phyloP scores from a whole-genome alignment of 768 basidiomycete species.

The Psilocybe cubensis region DNA sequence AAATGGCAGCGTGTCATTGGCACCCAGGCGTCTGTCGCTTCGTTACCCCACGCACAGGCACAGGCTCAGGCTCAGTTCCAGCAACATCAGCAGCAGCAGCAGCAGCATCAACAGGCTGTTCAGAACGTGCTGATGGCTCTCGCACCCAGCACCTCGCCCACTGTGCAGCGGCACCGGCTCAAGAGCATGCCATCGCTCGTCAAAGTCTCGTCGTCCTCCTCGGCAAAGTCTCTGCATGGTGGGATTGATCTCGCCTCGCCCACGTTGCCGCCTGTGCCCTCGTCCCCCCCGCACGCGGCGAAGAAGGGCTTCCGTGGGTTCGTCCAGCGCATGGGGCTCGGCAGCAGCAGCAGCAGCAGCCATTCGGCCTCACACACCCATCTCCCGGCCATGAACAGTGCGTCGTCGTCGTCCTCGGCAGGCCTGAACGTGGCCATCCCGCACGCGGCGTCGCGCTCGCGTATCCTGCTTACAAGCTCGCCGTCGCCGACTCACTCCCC shows the following conservation, averaged over 20 bases:
- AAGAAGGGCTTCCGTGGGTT: conserved; percentile 25
- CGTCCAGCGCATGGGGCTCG: conserved; percentile 25
- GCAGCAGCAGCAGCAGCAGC: neutral
- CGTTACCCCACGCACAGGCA: neutral
- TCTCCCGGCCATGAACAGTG: neutral
- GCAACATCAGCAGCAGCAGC: neutral
- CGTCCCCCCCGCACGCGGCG: neutral
- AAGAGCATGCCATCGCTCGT: conserved; percentile 24
- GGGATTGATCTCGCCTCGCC: neutral
- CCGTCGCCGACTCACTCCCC: neutral
- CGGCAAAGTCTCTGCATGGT: neutral
- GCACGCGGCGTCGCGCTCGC: neutral
- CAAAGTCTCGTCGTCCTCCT: conserved; percentile 4
- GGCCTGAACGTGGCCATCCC: neutral
- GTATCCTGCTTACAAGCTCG: neutral
- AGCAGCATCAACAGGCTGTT: too few relatives aligned
- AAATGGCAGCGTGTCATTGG: neutral
- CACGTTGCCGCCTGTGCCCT: neutral
- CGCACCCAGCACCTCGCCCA: neutral
- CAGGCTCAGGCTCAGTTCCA: neutral
- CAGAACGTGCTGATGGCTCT: neutral
- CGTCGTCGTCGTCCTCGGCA: neutral
- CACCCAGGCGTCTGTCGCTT: neutral
- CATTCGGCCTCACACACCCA: conserved; percentile 7
- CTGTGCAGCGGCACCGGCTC: conserved; percentile 12